Evolutionary conservation across 768 basidiomycete species (phyloP).

Genomic region (Suillus hirtellus): DNA sequence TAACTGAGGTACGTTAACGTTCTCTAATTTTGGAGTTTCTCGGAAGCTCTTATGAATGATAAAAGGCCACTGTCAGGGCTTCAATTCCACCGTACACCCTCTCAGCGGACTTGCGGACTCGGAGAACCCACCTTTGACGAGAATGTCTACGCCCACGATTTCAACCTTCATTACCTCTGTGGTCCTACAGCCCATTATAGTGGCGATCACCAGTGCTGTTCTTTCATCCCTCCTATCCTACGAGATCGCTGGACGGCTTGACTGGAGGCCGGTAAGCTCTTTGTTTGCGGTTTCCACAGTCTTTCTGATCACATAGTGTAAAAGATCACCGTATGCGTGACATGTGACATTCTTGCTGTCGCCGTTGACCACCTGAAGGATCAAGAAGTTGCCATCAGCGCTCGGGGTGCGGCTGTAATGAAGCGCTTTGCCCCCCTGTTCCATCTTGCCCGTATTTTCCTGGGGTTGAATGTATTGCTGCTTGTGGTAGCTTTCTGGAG

Average conservation of each 20-base stretch:
- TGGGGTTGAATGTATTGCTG: neutral
- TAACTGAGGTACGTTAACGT: neutral
- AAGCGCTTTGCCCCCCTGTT: neutral
- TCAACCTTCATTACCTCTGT: neutral
- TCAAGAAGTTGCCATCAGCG: neutral
- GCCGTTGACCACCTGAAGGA: neutral
- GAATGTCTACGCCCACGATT: neutral
- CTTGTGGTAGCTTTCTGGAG: neutral
- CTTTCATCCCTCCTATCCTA: neutral
- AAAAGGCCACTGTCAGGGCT: neutral
- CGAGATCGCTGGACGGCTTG: neutral
- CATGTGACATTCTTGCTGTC: neutral
- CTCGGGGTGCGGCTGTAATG: neutral
- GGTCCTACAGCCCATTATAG: neutral
- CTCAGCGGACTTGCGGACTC: neutral
- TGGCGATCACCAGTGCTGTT: neutral
- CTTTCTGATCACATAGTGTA: neutral
- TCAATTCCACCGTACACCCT: neutral
- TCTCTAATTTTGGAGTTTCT: neutral
- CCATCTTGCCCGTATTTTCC: neutral
- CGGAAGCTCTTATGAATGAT: neutral
- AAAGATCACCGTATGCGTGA: neutral
- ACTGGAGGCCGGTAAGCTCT: slow-evolving; percentile 4
- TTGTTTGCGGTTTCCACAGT: neutral
- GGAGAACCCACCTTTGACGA: neutral